phyloP scores from a whole-genome alignment of 139 green algal species.

The Chara braunii region DNA sequence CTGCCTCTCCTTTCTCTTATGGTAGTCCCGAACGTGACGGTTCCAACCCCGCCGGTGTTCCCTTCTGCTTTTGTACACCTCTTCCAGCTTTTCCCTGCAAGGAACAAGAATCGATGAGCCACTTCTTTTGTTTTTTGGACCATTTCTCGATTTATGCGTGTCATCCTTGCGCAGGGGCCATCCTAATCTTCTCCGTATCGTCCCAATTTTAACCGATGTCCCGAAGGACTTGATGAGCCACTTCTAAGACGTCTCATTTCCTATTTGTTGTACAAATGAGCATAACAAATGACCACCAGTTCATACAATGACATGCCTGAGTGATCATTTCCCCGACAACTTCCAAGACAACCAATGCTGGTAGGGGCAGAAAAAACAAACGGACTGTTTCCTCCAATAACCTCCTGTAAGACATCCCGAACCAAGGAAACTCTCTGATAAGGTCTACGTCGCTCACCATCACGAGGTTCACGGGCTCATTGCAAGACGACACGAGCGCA shows the following conservation, averaged over 20 bases:
- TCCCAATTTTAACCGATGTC: no score
- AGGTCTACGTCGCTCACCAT: not conserved
- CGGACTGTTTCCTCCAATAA: no score
- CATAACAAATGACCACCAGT: not conserved
- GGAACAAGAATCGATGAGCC: not conserved
- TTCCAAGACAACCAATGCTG: no score
- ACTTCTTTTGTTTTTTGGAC: not conserved
- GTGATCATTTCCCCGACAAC: no score
- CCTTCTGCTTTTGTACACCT: not conserved
- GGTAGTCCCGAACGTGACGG: slow-evolving; percentile 18
- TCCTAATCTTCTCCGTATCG: no score
- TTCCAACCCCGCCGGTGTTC: not conserved
- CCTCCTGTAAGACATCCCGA: not conserved
- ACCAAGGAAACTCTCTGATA: not conserved
- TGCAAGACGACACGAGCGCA: no score
- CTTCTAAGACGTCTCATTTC: not conserved
- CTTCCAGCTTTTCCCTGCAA: slow-evolving; percentile 5
- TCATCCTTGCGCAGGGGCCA: no score
- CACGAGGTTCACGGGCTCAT: no score
- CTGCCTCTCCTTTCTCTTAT: slow-evolving; percentile 23
- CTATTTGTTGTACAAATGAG: slow-evolving; percentile 11
- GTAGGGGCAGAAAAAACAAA: no score
- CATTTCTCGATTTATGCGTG: not conserved
- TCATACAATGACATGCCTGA: not conserved
- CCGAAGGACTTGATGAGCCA: not conserved